Percentiles rank a stretch among this genome's conserved stretches.
phyloP scores from a whole-genome alignment of 768 basidiomycete genomes.

The Cystofilobasidium bisporidii region DNA sequence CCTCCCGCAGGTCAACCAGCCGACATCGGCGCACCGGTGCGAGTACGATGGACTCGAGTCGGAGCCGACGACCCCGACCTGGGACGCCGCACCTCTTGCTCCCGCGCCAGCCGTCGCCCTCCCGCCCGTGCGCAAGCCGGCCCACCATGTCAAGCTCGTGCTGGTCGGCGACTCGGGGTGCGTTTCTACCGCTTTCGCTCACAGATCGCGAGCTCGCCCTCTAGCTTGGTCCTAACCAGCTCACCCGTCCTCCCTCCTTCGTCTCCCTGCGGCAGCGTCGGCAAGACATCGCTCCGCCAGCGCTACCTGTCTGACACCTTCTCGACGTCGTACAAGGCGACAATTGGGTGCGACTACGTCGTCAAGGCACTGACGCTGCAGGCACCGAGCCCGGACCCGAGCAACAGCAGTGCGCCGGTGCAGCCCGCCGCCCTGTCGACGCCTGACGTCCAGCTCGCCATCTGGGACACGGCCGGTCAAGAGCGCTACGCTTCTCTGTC shows the following conservation, averaged over 20 bases:
- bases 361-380: slow-evolving; percentile 53
- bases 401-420: too few relatives aligned
- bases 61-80: not conserved
- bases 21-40: not conserved
- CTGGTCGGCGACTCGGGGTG: slow-evolving; percentile 5
- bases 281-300: slow-evolving; percentile 3
- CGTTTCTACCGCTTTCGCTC: too few relatives aligned
- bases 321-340: slow-evolving; percentile 66
- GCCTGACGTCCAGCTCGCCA: slow-evolving; percentile 59
- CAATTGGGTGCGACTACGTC: slow-evolving; percentile 84
- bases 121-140: not conserved
- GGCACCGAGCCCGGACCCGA: not conserved
- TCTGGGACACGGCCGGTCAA: slow-evolving; percentile 65
- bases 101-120: not conserved
- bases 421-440: not conserved
- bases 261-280: not conserved
- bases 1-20: not conserved
- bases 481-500: slow-evolving; percentile 72
- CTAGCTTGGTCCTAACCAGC: too few relatives aligned
- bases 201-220: too few relatives aligned
- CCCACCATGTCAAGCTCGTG: not conserved
- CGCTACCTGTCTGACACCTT: slow-evolving; percentile 70
- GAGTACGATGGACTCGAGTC: not conserved
- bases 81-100: not conserved
- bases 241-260: too few relatives aligned